Conservation (phyloP, 1,284 basidiomycete species). For the Acaromyces ingoldii region DNA sequence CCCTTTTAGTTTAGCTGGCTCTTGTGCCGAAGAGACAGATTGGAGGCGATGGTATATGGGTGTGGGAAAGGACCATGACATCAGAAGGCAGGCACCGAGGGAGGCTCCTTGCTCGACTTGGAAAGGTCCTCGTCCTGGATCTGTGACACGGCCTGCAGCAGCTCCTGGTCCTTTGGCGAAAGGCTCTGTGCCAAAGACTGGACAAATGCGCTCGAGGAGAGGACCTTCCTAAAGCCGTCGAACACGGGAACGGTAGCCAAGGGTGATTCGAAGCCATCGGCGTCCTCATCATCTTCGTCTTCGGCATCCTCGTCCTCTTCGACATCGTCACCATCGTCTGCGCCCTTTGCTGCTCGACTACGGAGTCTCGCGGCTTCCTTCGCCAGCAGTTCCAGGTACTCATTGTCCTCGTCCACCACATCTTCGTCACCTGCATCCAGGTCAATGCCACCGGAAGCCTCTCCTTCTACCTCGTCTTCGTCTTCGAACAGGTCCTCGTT, state of each 20-base stretch:
- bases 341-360: constrained; percentile 14
- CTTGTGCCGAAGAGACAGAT: too few species aligned
- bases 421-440: constrained; percentile 42
- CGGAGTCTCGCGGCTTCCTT: constrained; percentile 40
- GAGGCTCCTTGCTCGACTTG: too few species aligned
- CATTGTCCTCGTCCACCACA: constrained; percentile 47
- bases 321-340: constrained; percentile 30
- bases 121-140: constrained; percentile 7
- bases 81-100: too few species aligned
- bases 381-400: constrained; percentile 48
- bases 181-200: neutral
- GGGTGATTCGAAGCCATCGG: constrained; percentile 2
- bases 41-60: too few species aligned
- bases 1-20: too few species aligned
- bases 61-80: too few species aligned
- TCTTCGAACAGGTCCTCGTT: constrained; percentile 10
- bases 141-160: constrained; percentile 4
- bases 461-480: constrained; percentile 27
- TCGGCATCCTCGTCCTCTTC: constrained; percentile 39
- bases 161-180: constrained; percentile 1
- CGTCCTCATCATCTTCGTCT: constrained; percentile 39
- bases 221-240: constrained; percentile 1
- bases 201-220: neutral
- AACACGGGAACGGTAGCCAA: constrained; percentile 8
- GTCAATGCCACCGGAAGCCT: constrained; percentile 12